Percentiles rank a stretch among this genome's conserved stretches.
Conservation (phyloP, 192 early-diverging fungal genomes). For the Coemansia sp. region DNA sequence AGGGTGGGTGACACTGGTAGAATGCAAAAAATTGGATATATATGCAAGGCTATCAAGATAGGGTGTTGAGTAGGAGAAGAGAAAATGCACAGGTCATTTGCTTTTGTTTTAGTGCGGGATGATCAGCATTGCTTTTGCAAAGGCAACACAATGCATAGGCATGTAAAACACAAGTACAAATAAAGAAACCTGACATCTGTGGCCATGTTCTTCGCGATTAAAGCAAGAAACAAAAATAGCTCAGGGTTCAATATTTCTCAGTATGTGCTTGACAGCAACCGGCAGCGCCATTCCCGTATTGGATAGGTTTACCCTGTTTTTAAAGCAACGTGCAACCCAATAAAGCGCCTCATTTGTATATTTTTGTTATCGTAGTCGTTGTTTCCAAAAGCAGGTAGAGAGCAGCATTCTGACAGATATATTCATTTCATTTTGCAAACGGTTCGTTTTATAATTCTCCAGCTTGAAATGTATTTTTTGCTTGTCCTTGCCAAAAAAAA, state of each 20-base stretch:
- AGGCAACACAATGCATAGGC: no score
- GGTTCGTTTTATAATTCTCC: no score
- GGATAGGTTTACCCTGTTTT: neutral
- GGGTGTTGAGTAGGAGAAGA: neutral
- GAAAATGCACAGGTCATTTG: neutral
- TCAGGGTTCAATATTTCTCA: neutral
- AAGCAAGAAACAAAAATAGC: neutral
- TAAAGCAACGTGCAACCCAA: neutral
- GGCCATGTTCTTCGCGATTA: neutral
- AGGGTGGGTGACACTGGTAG: neutral
- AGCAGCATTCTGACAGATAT: no score
- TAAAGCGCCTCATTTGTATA: neutral
- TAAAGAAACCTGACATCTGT: neutral
- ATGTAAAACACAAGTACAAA: no score
- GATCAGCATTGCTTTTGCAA: neutral
- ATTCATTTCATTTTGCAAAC: no score
- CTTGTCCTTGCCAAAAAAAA: no score
- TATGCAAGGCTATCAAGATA: slow-evolving; percentile 1
- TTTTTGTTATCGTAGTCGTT: no score
- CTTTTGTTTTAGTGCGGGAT: neutral
- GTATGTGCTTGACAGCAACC: neutral
- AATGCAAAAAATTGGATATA: neutral
- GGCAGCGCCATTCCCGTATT: neutral
- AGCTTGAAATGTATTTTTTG: no score
- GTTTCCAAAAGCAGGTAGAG: no score